Conservation (phyloP, 2,329 filamentous ascomycete species). For the Pseudogymnoascus sp. region DNA sequence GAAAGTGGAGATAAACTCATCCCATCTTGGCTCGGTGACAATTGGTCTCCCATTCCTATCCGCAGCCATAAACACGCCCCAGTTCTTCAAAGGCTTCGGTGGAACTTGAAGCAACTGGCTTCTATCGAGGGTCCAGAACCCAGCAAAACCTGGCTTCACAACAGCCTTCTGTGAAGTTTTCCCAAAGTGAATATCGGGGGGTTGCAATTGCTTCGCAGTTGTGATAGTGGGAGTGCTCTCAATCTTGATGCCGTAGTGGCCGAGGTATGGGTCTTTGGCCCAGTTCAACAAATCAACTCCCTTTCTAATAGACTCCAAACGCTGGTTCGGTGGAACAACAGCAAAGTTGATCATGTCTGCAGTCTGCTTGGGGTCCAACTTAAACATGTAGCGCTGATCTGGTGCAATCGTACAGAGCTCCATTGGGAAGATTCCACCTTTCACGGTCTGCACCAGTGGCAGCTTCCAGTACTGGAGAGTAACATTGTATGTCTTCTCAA, state of each 20-base stretch:
- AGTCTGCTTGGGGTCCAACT: conserved; percentile 53
- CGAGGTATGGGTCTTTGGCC: conserved; percentile 59
- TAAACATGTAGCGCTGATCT: conserved; percentile 56
- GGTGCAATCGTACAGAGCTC: conserved; percentile 47
- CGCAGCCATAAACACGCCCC: neutral
- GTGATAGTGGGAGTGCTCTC: conserved; percentile 32
- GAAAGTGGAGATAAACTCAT: conserved; percentile 52
- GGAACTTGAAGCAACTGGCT: neutral
- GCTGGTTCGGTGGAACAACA: conserved; percentile 64
- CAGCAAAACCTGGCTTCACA: conserved; percentile 4
- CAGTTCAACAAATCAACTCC: conserved; percentile 64
- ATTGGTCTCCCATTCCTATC: conserved; percentile 2
- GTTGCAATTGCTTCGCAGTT: neutral
- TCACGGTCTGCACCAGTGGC: conserved; percentile 51
- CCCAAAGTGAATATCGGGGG: neutral
- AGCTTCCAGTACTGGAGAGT: conserved; percentile 40
- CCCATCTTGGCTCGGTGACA: neutral
- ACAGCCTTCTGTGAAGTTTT: neutral
- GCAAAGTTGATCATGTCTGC: conserved; percentile 88
- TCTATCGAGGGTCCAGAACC: neutral
- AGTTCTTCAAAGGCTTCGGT: neutral
- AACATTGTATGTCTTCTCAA: conserved; percentile 45
- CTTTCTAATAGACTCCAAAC: conserved; percentile 59
- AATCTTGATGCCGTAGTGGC: conserved; percentile 67
- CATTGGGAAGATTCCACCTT: conserved; percentile 51